Percentiles rank a stretch among this genome's conserved stretches.
Evolutionary conservation across 2,329 filamentous ascomycete species (phyloP).

Genomic region (Orbilia brochopaga): DNA sequence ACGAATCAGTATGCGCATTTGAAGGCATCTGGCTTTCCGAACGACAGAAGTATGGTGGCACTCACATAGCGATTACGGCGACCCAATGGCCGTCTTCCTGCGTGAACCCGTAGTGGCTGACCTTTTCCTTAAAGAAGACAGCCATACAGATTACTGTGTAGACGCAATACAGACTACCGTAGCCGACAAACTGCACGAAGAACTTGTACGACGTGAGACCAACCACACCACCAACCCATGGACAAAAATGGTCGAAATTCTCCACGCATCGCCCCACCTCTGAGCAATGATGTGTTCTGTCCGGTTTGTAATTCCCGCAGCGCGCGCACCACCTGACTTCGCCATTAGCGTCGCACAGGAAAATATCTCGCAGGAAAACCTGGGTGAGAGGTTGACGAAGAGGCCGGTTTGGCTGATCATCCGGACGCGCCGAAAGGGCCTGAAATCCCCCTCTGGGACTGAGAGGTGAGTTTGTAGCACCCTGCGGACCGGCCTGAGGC

Average conservation of each 20-base stretch:
- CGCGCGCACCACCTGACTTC: conserved; percentile 82
- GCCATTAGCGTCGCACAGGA: conserved; percentile 80
- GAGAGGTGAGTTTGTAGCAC: conserved; percentile 11
- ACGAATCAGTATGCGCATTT: conserved; percentile 11
- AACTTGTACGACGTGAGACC: conserved; percentile 68
- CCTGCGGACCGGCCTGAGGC: background rate
- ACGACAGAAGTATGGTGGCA: background rate
- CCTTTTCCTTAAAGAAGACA: conserved; percentile 37
- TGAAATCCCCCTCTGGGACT: conserved; percentile 23
- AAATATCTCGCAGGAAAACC: conserved; percentile 83
- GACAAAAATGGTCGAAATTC: conserved; percentile 95
- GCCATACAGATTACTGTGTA: conserved; percentile 38
- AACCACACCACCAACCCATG: conserved; percentile 89
- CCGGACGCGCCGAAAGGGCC: conserved; percentile 23
- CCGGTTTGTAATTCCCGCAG: conserved; percentile 85
- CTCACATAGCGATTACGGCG: conserved; percentile 44
- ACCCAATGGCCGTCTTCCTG: conserved; percentile 44
- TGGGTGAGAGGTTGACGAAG: conserved; percentile 69
- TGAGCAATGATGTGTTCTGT: conserved; percentile 83
- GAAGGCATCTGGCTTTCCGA: background rate
- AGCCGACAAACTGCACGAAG: conserved; percentile 43
- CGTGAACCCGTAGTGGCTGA: conserved; percentile 20
- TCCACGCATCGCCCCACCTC: conserved; percentile 80
- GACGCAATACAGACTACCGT: conserved; percentile 38
- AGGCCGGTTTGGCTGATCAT: conserved; percentile 16